A percentile compares a stretch with the other conserved stretches of the same genome.
Evolutionary conservation across 208 protist genomes (phyloP).

Genomic region (Acanthamoeba healyi): DNA sequence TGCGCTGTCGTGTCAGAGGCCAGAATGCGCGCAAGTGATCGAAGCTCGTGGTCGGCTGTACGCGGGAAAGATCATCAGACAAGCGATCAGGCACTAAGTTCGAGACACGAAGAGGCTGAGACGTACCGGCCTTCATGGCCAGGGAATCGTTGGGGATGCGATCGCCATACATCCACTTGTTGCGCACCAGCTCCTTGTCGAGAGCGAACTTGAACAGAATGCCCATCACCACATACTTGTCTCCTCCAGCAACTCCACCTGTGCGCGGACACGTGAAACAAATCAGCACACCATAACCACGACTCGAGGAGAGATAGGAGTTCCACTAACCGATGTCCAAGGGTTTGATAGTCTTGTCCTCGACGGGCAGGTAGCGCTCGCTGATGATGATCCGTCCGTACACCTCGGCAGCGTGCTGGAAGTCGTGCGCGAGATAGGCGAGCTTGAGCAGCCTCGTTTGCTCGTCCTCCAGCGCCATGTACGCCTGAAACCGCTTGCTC

Average conservation of each 20-base stretch:
- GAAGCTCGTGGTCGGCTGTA: conserved; percentile 56
- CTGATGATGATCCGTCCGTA: conserved; percentile 76
- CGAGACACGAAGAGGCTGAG: background rate
- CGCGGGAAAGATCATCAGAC: background rate
- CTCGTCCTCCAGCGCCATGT: conserved; percentile 24
- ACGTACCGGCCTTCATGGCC: conserved; percentile 72
- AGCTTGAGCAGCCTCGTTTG: conserved; percentile 12
- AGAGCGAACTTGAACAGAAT: conserved; percentile 75
- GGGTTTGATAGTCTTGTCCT: conserved; percentile 74
- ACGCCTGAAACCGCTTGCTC: conserved; percentile 59
- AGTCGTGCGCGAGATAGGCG: conserved; percentile 70
- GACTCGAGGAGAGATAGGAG: background rate
- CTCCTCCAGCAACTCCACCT: conserved; percentile 64
- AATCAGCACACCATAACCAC: background rate
- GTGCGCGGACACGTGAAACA: background rate
- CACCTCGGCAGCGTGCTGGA: conserved; percentile 74
- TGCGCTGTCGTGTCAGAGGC: background rate
- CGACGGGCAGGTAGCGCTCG: conserved; percentile 67
- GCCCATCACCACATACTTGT: conserved; percentile 67
- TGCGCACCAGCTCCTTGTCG: conserved; percentile 44
- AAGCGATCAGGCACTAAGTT: background rate
- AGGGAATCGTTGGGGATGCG: conserved; percentile 54
- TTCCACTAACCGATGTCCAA: conserved; percentile 30
- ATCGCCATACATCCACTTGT: conserved; percentile 74
- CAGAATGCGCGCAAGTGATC: conserved; percentile 53